Evolutionary conservation across 805 yeast genomes (phyloP).

Genomic region (Metschnikowia drakensbergensis): DNA sequence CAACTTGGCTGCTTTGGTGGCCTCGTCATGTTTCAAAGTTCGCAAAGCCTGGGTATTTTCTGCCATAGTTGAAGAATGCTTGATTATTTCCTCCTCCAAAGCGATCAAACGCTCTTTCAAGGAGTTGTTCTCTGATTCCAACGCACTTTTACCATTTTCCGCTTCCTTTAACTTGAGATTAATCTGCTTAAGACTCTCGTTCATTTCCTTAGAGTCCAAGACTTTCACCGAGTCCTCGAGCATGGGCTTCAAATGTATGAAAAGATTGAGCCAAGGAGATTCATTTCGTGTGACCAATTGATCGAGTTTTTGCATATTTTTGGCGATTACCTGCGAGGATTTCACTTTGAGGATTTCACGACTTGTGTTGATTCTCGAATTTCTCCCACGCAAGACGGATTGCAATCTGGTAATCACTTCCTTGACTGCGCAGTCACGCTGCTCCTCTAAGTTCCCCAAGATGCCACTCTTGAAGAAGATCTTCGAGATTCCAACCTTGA

Average conservation of each 20-base stretch:
- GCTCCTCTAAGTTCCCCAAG: slow-evolving; percentile 70
- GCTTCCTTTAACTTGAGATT: slow-evolving; percentile 41
- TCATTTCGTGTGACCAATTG: slow-evolving; percentile 40
- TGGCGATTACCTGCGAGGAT: slow-evolving; percentile 66
- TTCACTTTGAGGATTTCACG: slow-evolving; percentile 54
- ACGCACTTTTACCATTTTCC: slow-evolving; percentile 25
- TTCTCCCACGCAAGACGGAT: slow-evolving; percentile 59
- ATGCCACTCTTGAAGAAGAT: slow-evolving; percentile 76
- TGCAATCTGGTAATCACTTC: slow-evolving; percentile 58
- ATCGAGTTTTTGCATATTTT: slow-evolving; percentile 53
- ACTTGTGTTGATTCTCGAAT: slow-evolving; percentile 47
- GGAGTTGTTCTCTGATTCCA: slow-evolving; percentile 36
- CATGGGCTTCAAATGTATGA: slow-evolving; percentile 69
- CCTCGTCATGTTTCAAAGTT: slow-evolving; percentile 40
- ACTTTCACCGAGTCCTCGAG: slow-evolving; percentile 61
- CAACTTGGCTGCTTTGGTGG: slow-evolving; percentile 26
- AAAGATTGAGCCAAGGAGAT: slow-evolving; percentile 67
- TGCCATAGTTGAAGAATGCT: slow-evolving; percentile 30
- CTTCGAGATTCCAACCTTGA: slow-evolving; percentile 67
- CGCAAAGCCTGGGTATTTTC: slow-evolving; percentile 47
- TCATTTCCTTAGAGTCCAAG: slow-evolving; percentile 52
- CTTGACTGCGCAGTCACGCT: slow-evolving; percentile 63
- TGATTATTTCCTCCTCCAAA: slow-evolving; percentile 32
- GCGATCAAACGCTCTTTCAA: slow-evolving; percentile 33
- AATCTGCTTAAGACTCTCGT: slow-evolving; percentile 51